Evolutionary conservation across 108 stramenopile genomes (phyloP).

Genomic region (Pseudonitzschia delicatissima): DNA sequence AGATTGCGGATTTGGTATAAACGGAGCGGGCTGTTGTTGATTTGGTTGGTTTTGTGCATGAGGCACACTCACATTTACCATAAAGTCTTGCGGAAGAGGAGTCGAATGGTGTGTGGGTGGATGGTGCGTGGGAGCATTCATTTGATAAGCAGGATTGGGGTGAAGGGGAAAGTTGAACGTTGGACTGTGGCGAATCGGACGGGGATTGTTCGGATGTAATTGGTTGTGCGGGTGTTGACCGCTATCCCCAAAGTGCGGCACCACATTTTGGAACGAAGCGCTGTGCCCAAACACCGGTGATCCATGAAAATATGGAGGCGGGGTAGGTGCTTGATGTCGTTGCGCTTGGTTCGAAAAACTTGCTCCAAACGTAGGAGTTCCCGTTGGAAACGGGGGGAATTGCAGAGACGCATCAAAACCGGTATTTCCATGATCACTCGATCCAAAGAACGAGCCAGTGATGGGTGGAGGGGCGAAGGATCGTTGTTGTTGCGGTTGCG

Average conservation of each 20-base stretch:
- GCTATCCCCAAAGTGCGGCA: neutral
- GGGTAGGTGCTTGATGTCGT: neutral
- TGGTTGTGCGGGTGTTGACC: neutral
- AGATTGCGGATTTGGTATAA: conserved; percentile 18
- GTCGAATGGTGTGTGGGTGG: neutral
- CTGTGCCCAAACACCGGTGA: conserved; percentile 9
- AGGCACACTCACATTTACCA: conserved; percentile 2
- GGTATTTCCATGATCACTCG: conserved; percentile 1
- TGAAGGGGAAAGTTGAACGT: conserved; percentile 23
- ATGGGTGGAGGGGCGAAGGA: neutral
- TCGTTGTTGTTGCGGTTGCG: conserved; percentile 1
- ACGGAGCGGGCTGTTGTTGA: conserved; percentile 11
- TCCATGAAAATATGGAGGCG: conserved; percentile 1
- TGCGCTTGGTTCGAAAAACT: neutral
- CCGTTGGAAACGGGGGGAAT: conserved; percentile 5
- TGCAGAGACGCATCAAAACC: neutral
- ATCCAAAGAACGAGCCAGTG: neutral
- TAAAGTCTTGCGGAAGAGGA: neutral
- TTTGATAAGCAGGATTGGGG: conserved; percentile 19
- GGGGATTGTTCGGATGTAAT: conserved; percentile 8
- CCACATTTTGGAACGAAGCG: neutral
- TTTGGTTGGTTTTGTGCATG: neutral
- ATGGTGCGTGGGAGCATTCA: conserved; percentile 20
- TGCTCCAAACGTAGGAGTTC: conserved; percentile 2
- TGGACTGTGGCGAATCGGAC: conserved; percentile 17